These are phyloP conservation scores for Ramularia endophylla DNA, from an alignment of 2,329 filamentous ascomycete species.

Conservation along the genomic window DNA sequence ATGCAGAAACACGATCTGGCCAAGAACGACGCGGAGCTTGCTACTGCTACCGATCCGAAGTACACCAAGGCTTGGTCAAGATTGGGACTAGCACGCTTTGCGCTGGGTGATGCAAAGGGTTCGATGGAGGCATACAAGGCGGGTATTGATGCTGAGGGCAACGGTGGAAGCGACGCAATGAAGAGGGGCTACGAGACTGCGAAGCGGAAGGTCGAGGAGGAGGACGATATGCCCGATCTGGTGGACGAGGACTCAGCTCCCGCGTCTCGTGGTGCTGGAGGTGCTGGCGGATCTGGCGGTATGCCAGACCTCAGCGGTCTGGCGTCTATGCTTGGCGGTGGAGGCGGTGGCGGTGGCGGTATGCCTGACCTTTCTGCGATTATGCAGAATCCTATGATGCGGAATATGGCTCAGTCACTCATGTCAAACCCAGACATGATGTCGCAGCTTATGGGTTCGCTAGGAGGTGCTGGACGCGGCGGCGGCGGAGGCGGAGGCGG, in stretches of 20 bases:
- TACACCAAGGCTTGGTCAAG: conserved; percentile 98
- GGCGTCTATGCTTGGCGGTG: conserved; percentile 50
- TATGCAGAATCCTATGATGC: conserved; percentile 99
- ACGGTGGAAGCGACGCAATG: conserved; percentile 93
- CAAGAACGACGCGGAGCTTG: conserved; percentile 81
- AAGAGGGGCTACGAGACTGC: conserved; percentile 95
- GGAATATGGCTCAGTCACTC: conserved; percentile 91
- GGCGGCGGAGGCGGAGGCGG: conserved; percentile 55
- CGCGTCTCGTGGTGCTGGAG: conserved; percentile 28
- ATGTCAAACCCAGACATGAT: conserved; percentile 97
- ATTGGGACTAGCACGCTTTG: conserved; percentile 84
- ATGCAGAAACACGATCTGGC: conserved; percentile 78
- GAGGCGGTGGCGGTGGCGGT: conserved; percentile 61
- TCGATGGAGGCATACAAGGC: conserved; percentile 91
- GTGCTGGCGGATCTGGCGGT: conserved; percentile 35
- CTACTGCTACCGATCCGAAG: conserved; percentile 77
- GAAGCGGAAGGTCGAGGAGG: conserved; percentile 77
- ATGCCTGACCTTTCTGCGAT: conserved; percentile 84
- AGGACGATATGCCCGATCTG: conserved; percentile 40
- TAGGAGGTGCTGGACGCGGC: conserved; percentile 33
- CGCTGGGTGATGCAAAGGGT: conserved; percentile 82
- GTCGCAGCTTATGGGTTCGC: conserved; percentile 74
- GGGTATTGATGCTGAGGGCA: conserved; percentile 91
- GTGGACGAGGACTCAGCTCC: conserved; percentile 36
- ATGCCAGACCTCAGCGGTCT: conserved; percentile 38